Base-by-base conservation (phyloP, 78 protist species). In the Cavenderia fasciculata region DNA sequence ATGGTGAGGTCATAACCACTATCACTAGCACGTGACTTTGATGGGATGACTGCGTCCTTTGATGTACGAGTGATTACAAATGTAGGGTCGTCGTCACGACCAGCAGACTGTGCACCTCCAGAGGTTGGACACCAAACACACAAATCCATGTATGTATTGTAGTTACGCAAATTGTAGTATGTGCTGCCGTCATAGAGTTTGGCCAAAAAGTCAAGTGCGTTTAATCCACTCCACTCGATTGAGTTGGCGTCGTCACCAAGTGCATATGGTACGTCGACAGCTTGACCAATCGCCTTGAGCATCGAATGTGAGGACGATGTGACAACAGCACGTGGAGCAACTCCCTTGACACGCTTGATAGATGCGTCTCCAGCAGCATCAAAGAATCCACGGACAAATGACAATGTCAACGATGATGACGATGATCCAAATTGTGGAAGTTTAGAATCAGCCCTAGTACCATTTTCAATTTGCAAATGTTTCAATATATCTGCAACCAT, bases 1-100 rank as follows among this genome's bases (percentile, higher is more conserved):
- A 61, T 27, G 69, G 69, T 61, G 4, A 61, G 36, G 31, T 61
- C 69, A 10, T 61, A 61, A 34, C 69, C 69, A 61, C 69, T 61
- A 10, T 61, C 69, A 34, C 69, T 61, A 14, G 69, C 69, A 14
- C 69, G 11, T 27, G 69, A 61, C 69, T 61, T 61, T 61, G 69
- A 61, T 16, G 69, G 69, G 36, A 61, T 27, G 36, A 61, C 69
- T n/a, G 69, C 69, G n/a, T 61, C 69, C 36, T 8, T 8, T 7
- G 69, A 61, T 27, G 69, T 61, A 16, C 69, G 21, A 12, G 4
- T 61, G 16, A 61, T 10, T 4, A 8, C 4, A 10, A 61, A 61
- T 27, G 36, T 61, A 31, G 69, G 69, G 31, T 61, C 69, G 36
- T 36, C 69, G 4, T 38, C 10, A 29, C 5, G 12, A 3, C 12